Evolutionary conservation across 805 yeast species (phyloP), one percentile per base, ranked within the genome.

Genomic region (Teunomyces atbi): DNA sequence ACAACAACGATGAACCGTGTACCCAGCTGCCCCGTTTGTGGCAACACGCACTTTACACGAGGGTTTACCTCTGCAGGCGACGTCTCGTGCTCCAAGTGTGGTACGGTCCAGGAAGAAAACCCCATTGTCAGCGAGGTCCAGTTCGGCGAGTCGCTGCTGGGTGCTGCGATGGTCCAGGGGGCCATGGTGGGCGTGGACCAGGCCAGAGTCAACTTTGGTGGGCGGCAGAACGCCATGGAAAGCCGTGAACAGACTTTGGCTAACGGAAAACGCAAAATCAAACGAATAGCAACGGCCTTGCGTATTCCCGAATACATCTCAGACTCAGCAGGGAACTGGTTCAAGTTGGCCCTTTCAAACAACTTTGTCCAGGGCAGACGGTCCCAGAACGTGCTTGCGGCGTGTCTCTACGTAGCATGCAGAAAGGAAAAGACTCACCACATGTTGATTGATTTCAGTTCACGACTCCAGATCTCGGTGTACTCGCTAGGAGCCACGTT

Each of bases 341-440:
- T 89, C 66, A 83, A 83, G 54, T 71, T 90, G 45, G 98, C 98
- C 0, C 73, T 95, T 23, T 78, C 89, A 2, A 79, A 85, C 53
- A 91, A 90, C 61, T 94, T 94, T 62, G 98, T 94, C 19, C 96
- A 92, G 64, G 99, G 99, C n/a, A 77, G 99, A 57, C 72, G 94
- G 51, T 89, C 97, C 2, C 97, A 91, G 61, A 91, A 92, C 61
- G 98, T 94, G 3, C 83, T 91, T 45, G 96, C 97, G 0, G 90
- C 98, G 0, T 94, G 99, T 68, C 74, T 94, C 28, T 94, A 94
- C 61, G 82, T 94, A 41, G 96, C 98, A 0, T 94, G 99, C 65
- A 83, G 99, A 60, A 85, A 84, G 61, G 92, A 86, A 58, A 79
- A 81, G 62, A 91, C 98, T 0, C 94, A 86, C 56, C 97, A 92